phyloP scores from a whole-genome alignment of 1,139 yeast species.

The Lodderomyces jiufengensis region DNA sequence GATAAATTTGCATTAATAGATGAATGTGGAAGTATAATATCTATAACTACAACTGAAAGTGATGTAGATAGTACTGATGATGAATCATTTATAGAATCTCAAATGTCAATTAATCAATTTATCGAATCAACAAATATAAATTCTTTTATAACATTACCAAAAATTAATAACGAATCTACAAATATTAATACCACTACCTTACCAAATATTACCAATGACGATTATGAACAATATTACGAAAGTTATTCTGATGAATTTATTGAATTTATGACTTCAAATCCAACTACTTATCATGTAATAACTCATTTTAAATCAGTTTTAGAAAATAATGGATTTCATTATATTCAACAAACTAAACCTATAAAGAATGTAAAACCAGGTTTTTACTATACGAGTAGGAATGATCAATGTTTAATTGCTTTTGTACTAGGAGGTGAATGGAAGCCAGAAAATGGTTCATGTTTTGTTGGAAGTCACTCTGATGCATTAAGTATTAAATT shows the following conservation, averaged over 20 bases:
- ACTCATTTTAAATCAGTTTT: constrained; percentile 40
- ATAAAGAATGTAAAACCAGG: constrained; percentile 33
- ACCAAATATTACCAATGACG: constrained; percentile 3
- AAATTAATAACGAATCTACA: neutral
- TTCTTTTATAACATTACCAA: constrained; percentile 4
- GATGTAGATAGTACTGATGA: neutral
- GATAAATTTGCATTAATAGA: no score
- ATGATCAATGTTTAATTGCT: constrained; percentile 54
- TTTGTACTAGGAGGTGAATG: constrained; percentile 57
- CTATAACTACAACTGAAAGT: neutral
- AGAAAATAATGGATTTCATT: constrained; percentile 49
- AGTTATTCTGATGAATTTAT: constrained; percentile 48
- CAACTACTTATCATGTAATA: constrained; percentile 63
- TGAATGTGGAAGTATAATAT: no score
- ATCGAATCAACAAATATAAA: constrained; percentile 1
- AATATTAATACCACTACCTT: no score
- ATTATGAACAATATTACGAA: constrained; percentile 23
- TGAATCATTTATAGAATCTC: neutral
- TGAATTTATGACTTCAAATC: constrained; percentile 55
- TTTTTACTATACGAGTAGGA: constrained; percentile 51
- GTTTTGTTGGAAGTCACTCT: constrained; percentile 57
- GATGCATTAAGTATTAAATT: constrained; percentile 57
- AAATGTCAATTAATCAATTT: neutral
- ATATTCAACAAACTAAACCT: constrained; percentile 47
- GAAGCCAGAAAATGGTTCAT: constrained; percentile 55